A percentile compares a stretch with the other conserved stretches of the same genome.
These are phyloP conservation scores for Blastobotrys serpentis DNA, from an alignment of 1,139 yeast genomes.

Conservation along the genomic window DNA sequence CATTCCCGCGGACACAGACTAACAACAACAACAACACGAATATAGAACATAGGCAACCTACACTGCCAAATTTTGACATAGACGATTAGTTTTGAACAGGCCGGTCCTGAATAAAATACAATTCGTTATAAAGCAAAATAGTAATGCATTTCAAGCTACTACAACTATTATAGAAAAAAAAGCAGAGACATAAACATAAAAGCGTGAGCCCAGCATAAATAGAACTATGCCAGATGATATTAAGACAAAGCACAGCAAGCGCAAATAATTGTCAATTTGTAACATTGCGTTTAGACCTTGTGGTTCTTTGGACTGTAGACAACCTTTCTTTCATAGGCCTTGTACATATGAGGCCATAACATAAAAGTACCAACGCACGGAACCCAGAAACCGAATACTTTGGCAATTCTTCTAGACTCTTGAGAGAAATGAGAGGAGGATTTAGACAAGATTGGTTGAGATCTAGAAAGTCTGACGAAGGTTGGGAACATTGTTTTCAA, in stretches of 20 bases:
- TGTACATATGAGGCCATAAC: slow-evolving; percentile 21
- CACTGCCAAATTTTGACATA: slow-evolving; percentile 19
- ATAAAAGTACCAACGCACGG: slow-evolving; percentile 18
- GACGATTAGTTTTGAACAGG: slow-evolving; percentile 12
- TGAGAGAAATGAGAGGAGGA: slow-evolving; percentile 10
- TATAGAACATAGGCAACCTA: slow-evolving; percentile 16
- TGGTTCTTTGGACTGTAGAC: slow-evolving; percentile 14
- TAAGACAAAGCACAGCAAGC: not conserved
- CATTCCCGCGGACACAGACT: not conserved
- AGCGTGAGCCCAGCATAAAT: slow-evolving; percentile 1
- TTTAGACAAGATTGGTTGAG: not conserved
- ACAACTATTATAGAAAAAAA: slow-evolving; percentile 10
- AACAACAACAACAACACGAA: too few species aligned
- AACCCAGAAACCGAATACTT: slow-evolving; percentile 23
- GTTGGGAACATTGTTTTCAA: slow-evolving; percentile 16
- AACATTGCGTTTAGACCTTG: slow-evolving; percentile 15
- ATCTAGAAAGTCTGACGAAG: slow-evolving; percentile 15
- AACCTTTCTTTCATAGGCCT: slow-evolving; percentile 10
- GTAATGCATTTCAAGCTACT: not conserved
- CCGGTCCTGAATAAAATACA: too few species aligned
- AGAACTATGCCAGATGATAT: not conserved
- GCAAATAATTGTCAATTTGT: not conserved
- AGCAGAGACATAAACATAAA: slow-evolving; percentile 2
- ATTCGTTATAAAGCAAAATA: too few species aligned
- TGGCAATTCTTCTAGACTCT: slow-evolving; percentile 19